Base-by-base conservation (phyloP, 768 basidiomycete species). In the Hemileccinum rubropunctum region DNA sequence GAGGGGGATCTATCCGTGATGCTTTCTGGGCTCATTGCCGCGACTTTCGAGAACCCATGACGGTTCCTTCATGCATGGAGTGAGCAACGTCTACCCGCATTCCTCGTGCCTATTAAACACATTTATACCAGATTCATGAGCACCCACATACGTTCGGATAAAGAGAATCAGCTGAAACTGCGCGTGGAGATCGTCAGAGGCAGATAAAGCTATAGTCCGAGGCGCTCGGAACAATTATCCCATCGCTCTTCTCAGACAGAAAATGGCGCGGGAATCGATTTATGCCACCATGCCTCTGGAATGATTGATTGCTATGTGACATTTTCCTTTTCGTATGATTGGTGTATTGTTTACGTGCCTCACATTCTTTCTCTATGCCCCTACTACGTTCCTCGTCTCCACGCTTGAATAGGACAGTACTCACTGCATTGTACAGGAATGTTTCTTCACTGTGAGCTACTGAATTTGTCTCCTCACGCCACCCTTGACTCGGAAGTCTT, bases 101-200 rank as follows among this genome's bases (percentile, higher is more conserved):
- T 6, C 14, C 4, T 7, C 4, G 14, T 6, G 17, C 12, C 27
- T 23, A 39, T 12, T 23, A 2, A 27, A 17, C 1, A 2, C 4
- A 2, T 17, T 21, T 39, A 8, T 2, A 32, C 5, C 33, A 59
- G 57, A 41, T 49, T 38, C 35, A 52, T 55, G 32, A 59, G 56
- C 11, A 27, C 18, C 10, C 58, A 59, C 15, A 47, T 59, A 23
- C 57, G 53, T 21, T 42, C 53, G 1, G 58, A 59, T 23, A 55
- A 59, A 28, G 5, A 59, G 46, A 56, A 59, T 8, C 26, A 59
- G 34, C 14, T 59, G 20, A 43, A 51, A 26, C 34, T 56, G 12
- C 50, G 50, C 4, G 38, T 42, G 12, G 57, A 50, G 27, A 59
- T 59, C n/a, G 58, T 59, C 53, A 21, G 53, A 59, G 9, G 23